phyloP scores from a whole-genome alignment of 345 rosid genomes.

The Eucalyptus polybractea region DNA sequence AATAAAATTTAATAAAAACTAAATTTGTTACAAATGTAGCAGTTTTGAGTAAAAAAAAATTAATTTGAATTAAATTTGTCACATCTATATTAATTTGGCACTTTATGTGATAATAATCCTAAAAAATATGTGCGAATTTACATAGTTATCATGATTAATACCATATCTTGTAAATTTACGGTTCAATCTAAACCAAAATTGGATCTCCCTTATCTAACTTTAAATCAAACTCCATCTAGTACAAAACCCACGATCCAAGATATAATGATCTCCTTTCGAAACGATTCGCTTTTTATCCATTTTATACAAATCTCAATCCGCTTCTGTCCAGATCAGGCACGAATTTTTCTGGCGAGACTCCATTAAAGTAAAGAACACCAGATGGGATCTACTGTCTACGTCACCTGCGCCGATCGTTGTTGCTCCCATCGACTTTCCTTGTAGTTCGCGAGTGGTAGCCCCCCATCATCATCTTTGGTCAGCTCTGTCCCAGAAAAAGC shows the following conservation, averaged over 20 bases:
- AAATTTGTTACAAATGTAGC: fast-evolving
- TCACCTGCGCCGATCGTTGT: not conserved
- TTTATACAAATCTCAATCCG: not conserved
- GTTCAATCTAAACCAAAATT: not conserved
- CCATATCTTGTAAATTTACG: not conserved
- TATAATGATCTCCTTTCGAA: not conserved
- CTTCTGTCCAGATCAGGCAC: not conserved
- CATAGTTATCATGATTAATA: not conserved
- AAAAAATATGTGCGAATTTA: not conserved
- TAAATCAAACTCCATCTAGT: not conserved
- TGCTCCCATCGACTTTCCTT: not conserved
- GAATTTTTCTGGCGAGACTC: not conserved
- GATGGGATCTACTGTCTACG: not conserved
- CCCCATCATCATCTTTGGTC: not conserved
- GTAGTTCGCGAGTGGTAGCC: not conserved
- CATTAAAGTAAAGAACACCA: not conserved
- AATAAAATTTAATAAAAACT: too few species aligned
- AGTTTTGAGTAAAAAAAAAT: too few species aligned
- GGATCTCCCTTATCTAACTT: not conserved
- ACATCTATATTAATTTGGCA: too few species aligned
- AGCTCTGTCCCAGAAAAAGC: not conserved
- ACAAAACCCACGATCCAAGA: not conserved
- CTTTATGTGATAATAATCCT: too few species aligned
- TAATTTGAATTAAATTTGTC: too few species aligned
- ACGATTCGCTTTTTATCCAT: not conserved